A percentile compares a stretch with the other conserved stretches of the same genome.
These are phyloP conservation scores for Prunus armeniaca DNA, from an alignment of 306 rosid genomes.

Conservation along the genomic window DNA sequence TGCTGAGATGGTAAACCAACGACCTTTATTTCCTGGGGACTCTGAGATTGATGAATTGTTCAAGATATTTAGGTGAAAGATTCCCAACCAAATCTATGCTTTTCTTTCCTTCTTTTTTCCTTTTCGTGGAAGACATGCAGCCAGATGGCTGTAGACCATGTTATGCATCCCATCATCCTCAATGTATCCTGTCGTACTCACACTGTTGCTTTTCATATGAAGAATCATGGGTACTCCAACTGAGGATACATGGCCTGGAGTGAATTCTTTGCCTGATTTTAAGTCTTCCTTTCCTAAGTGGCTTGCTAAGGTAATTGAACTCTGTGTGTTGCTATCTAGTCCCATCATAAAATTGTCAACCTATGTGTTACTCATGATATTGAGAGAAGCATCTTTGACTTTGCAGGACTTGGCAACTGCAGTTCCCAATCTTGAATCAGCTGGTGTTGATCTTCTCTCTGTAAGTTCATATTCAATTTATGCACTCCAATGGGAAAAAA, in stretches of 20 bases:
- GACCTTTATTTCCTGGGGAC: slow-evolving; percentile 96
- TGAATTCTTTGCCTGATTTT: slow-evolving; percentile 93
- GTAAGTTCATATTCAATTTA: slow-evolving; percentile 51
- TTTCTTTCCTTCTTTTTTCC: not conserved
- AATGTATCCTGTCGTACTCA: slow-evolving; percentile 1
- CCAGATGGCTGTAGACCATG: not conserved
- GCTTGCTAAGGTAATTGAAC: slow-evolving; percentile 66
- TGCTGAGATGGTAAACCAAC: slow-evolving; percentile 96
- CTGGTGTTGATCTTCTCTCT: slow-evolving; percentile 84
- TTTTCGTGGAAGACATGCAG: not conserved
- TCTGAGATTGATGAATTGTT: slow-evolving; percentile 98
- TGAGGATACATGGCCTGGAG: slow-evolving; percentile 97
- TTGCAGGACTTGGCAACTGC: slow-evolving; percentile 70
- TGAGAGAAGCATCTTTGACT: slow-evolving; percentile 13
- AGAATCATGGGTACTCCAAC: slow-evolving; percentile 94
- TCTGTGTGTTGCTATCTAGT: not conserved
- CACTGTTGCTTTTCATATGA: slow-evolving; percentile 32
- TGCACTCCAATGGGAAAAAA: not conserved
- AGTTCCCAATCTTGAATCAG: slow-evolving; percentile 82
- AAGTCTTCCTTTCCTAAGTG: slow-evolving; percentile 94
- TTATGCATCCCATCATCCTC: not conserved
- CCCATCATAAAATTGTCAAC: not conserved
- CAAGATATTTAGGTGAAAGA: slow-evolving; percentile 82
- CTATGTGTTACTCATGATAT: slow-evolving; percentile 1
- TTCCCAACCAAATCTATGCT: slow-evolving; percentile 12